These are phyloP conservation scores for Colletotrichum lentis DNA, from an alignment of 2,329 filamentous ascomycete genomes.

Conservation along the genomic window DNA sequence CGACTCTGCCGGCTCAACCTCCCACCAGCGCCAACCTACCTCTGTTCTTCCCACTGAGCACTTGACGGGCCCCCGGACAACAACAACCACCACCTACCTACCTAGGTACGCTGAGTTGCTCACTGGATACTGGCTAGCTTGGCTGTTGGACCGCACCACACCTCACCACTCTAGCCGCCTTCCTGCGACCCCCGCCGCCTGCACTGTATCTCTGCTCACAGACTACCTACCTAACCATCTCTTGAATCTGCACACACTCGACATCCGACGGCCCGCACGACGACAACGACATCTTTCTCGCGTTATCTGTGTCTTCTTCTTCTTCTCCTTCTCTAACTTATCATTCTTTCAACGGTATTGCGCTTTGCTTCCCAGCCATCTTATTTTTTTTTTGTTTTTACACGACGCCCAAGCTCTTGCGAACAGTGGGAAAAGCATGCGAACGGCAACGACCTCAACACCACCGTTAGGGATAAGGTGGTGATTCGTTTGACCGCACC, in stretches of 20 bases:
- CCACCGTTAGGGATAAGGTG: slow-evolving; percentile 35
- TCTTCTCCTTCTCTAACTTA: not conserved
- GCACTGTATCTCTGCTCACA: slow-evolving; percentile 1
- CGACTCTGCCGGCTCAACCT: slow-evolving; percentile 23
- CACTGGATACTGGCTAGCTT: not conserved
- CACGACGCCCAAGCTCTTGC: slow-evolving; percentile 15
- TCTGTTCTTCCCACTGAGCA: not conserved
- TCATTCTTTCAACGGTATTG: slow-evolving; percentile 18
- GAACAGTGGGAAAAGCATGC: slow-evolving; percentile 34
- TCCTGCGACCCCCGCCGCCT: slow-evolving; percentile 2
- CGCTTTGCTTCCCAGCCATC: not conserved
- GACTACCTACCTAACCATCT: slow-evolving; percentile 12
- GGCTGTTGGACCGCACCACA: slow-evolving; percentile 1
- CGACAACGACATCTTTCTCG: not conserved
- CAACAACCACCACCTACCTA: not conserved
- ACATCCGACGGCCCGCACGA: slow-evolving; percentile 9
- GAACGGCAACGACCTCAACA: slow-evolving; percentile 25
- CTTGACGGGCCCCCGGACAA: slow-evolving; percentile 3
- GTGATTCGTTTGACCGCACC: slow-evolving; percentile 30
- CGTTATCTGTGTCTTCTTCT: slow-evolving; percentile 4
- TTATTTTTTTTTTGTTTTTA: not conserved
- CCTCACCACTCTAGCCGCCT: slow-evolving; percentile 7
- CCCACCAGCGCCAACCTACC: not conserved
- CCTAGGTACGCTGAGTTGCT: not conserved
- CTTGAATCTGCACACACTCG: slow-evolving; percentile 11